These are phyloP conservation scores for Coprinellus micaceus DNA, from an alignment of 768 basidiomycete genomes.

Conservation along the genomic window DNA sequence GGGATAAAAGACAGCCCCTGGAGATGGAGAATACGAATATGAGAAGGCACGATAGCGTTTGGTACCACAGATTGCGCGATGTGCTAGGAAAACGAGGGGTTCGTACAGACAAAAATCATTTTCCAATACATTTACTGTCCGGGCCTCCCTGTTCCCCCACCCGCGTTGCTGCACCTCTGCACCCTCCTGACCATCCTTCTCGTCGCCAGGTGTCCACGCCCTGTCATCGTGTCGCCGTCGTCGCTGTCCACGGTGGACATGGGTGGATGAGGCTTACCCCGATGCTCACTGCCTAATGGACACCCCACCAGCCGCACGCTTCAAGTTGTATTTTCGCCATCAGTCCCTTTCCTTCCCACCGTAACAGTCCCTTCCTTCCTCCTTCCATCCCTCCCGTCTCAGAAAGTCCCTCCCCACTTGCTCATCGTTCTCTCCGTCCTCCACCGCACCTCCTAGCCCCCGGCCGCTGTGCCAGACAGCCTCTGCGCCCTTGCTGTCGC, in stretches of 20 bases:
- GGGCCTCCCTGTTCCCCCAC: too few species aligned
- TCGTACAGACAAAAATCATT: too few species aligned
- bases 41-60: not conserved
- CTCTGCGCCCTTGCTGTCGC: conserved; percentile 15
- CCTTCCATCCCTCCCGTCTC: conserved; percentile 39
- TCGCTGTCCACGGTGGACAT: not conserved
- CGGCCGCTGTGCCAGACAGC: conserved; percentile 15
- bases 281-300: too few species aligned
- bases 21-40: not conserved
- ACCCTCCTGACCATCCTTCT: too few species aligned
- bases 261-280: not conserved
- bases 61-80: not conserved
- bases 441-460: conserved; percentile 13
- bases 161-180: too few species aligned
- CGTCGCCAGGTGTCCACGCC: too few species aligned
- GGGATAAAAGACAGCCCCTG: not conserved
- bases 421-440: conserved; percentile 13
- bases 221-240: too few species aligned
- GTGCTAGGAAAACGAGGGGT: conserved; percentile 7
- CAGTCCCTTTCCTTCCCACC: conserved; percentile 58
- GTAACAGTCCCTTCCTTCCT: conserved; percentile 40
- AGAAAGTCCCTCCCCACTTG: conserved; percentile 19
- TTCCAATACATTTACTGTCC: too few species aligned
- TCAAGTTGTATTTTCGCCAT: too few species aligned
- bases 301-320: conserved; percentile 60